These are phyloP conservation scores for Toxoplasma gondii DNA, from an alignment of 169 alveolate genomes.

Conservation along the genomic window DNA sequence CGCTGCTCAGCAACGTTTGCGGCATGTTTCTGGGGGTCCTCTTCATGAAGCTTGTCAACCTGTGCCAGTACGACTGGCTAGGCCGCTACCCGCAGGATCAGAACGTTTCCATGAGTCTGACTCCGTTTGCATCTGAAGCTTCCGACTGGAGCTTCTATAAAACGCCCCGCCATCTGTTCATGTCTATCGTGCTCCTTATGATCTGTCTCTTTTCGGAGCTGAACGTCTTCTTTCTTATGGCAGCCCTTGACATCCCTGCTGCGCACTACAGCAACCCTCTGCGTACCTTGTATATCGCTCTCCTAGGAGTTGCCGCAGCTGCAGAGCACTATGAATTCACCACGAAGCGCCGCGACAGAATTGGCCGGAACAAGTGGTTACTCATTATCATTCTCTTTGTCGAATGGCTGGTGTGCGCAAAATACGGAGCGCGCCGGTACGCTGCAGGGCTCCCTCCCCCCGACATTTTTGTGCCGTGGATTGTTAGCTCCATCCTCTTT, in stretches of 20 bases:
- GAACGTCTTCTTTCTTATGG: constrained; percentile 69
- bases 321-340: constrained; percentile 71
- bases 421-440: constrained; percentile 60
- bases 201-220: constrained; percentile 60
- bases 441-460: neutral
- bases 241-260: constrained; percentile 63
- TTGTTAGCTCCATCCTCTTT: constrained; percentile 29
- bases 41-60: constrained; percentile 18
- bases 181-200: constrained; percentile 42
- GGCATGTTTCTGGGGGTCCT: constrained; percentile 69
- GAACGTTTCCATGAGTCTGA: constrained; percentile 51
- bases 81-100: constrained; percentile 48
- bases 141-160: constrained; percentile 68
- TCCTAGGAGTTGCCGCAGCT: constrained; percentile 64
- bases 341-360: constrained; percentile 47
- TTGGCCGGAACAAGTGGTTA: constrained; percentile 68
- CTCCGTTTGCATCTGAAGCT: constrained; percentile 63
- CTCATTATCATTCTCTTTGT: constrained; percentile 47
- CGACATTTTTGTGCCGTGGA: constrained; percentile 61
- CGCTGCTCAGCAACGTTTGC: constrained; percentile 55
- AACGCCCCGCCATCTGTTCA: constrained; percentile 55
- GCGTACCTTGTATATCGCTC: constrained; percentile 46
- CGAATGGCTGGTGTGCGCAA: constrained; percentile 53
- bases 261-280: constrained; percentile 58
- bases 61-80: constrained; percentile 59